Conservation (phyloP, 768 basidiomycete species). For the Mycena metata region DNA sequence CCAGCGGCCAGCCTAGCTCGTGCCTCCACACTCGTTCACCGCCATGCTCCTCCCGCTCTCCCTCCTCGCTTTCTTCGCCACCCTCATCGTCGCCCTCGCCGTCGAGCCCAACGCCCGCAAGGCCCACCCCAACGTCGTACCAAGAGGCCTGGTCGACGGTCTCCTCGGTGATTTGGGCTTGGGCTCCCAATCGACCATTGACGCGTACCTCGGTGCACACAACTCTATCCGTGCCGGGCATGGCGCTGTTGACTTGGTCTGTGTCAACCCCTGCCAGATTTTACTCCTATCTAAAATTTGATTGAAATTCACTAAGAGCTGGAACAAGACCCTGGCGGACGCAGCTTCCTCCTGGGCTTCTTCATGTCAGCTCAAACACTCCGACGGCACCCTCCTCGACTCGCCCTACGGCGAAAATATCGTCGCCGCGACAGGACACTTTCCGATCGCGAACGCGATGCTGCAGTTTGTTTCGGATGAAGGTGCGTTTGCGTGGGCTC, state of each 20-base stretch:
- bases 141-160: background rate
- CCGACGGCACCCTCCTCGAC: conserved; percentile 58
- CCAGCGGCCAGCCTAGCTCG: conserved; percentile 1
- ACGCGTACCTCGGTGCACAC: conserved; percentile 54
- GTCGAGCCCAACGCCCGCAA: conserved; percentile 38
- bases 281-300: too few relatives aligned
- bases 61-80: conserved; percentile 43
- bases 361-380: conserved; percentile 62
- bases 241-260: conserved; percentile 55
- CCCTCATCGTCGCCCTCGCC: conserved; percentile 39
- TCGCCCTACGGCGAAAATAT: conserved; percentile 68
- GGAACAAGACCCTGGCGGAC: conserved; percentile 62
- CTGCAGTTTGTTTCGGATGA: conserved; percentile 62
- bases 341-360: conserved; percentile 67
- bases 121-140: conserved; percentile 15
- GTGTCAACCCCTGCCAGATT: background rate
- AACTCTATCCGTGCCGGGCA: conserved; percentile 61
- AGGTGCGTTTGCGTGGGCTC: conserved; percentile 51
- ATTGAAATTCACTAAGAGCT: conserved; percentile 41
- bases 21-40: conserved; percentile 54
- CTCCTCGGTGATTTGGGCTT: too few relatives aligned
- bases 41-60: conserved; percentile 46
- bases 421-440: conserved; percentile 64
- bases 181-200: conserved; percentile 4
- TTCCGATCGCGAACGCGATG: conserved; percentile 58